These are phyloP conservation scores for Colletotrichum plurivorum DNA, from an alignment of 2,329 filamentous ascomycete species.

Conservation along the genomic window DNA sequence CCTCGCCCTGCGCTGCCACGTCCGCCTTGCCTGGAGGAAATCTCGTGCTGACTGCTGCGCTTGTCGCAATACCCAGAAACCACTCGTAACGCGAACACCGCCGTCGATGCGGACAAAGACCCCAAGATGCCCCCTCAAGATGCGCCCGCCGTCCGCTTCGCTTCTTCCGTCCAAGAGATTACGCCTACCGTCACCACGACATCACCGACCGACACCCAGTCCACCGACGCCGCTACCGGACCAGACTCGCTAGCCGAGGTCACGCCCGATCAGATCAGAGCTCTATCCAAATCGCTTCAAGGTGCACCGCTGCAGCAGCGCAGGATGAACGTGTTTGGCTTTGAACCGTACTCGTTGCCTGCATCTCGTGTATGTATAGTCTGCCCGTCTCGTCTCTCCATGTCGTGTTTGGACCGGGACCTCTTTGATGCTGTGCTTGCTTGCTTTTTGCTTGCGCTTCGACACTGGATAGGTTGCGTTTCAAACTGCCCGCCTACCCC, in stretches of 20 bases:
- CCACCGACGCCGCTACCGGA: constrained; percentile 43
- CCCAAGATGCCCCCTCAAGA: constrained; percentile 45
- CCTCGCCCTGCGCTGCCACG: background rate
- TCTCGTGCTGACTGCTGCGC: constrained; percentile 37
- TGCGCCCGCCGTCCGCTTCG: constrained; percentile 76
- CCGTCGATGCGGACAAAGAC: constrained; percentile 43
- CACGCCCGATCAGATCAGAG: constrained; percentile 76
- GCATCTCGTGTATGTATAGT: constrained; percentile 79
- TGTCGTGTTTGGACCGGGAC: constrained; percentile 12
- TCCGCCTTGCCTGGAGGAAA: background rate
- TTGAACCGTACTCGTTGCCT: constrained; percentile 91
- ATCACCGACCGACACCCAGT: constrained; percentile 44
- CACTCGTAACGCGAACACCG: constrained; percentile 18
- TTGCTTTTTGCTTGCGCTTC: constrained; percentile 33
- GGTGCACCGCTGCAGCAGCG: constrained; percentile 83
- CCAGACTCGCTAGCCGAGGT: constrained; percentile 56
- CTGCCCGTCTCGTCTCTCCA: constrained; percentile 11
- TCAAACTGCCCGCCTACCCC: constrained; percentile 38
- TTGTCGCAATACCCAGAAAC: constrained; percentile 40
- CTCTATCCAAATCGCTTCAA: constrained; percentile 80
- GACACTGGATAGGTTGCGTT: constrained; percentile 21
- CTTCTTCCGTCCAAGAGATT: constrained; percentile 79
- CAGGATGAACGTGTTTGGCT: constrained; percentile 88
- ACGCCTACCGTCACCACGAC: constrained; percentile 59
- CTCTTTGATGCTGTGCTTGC: constrained; percentile 10